phyloP scores from a whole-genome alignment of 495 filamentous ascomycete genomes.

The Amorphotheca resinae region DNA sequence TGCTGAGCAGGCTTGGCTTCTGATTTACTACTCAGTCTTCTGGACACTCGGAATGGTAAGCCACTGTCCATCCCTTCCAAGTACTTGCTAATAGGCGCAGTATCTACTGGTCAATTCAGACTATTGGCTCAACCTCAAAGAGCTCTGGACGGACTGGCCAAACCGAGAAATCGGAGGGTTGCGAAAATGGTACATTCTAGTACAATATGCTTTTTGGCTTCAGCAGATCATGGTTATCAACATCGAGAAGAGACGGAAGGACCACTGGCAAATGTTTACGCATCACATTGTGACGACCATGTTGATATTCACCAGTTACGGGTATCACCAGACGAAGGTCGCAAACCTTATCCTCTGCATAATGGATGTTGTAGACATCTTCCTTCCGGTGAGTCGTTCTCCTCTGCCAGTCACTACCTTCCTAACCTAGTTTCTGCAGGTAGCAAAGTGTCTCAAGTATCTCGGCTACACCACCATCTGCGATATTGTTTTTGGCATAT shows the following conservation, averaged over 20 bases:
- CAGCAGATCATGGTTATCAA: slow-evolving; percentile 92
- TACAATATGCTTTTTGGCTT: slow-evolving; percentile 84
- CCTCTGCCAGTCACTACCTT: background rate
- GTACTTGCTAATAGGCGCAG: slow-evolving; percentile 30
- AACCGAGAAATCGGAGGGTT: slow-evolving; percentile 54
- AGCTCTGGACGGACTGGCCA: slow-evolving; percentile 80
- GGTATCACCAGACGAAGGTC: slow-evolving; percentile 71
- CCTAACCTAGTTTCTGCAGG: slow-evolving; percentile 31
- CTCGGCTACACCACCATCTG: slow-evolving; percentile 59
- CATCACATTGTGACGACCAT: slow-evolving; percentile 85
- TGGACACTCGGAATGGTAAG: slow-evolving; percentile 79
- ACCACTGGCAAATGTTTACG: slow-evolving; percentile 89
- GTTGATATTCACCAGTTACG: slow-evolving; percentile 68
- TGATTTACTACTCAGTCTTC: slow-evolving; percentile 65
- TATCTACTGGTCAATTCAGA: slow-evolving; percentile 67
- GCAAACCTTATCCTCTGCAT: slow-evolving; percentile 80
- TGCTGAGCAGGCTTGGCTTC: slow-evolving; percentile 86
- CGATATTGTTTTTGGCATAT: slow-evolving; percentile 75
- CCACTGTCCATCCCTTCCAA: slow-evolving; percentile 7
- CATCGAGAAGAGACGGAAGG: slow-evolving; percentile 86
- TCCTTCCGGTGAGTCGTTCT: slow-evolving; percentile 61
- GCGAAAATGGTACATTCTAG: slow-evolving; percentile 85
- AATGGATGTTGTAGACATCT: slow-evolving; percentile 88
- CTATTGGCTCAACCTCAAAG: slow-evolving; percentile 64
- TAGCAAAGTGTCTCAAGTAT: slow-evolving; percentile 94